Evolutionary conservation across 1,284 basidiomycete species (phyloP).

Genomic region (Ceratobasidium sp.): DNA sequence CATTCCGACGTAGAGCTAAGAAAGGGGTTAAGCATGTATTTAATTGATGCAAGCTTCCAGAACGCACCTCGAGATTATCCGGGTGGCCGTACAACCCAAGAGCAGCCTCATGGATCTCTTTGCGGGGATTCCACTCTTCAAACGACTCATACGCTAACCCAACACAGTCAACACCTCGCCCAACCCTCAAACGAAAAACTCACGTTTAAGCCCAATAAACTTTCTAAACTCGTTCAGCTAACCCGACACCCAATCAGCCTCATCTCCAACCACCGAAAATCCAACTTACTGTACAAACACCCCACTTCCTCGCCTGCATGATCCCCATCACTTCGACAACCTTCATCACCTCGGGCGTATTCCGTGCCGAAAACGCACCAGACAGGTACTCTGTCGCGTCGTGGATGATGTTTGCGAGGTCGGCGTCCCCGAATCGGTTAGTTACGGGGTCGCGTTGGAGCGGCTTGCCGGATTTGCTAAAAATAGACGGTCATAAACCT

Average conservation of each 20-base stretch:
- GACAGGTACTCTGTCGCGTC: constrained; percentile 73
- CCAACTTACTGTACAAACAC: constrained; percentile 72
- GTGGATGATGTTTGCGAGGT: constrained; percentile 73
- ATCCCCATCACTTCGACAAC: constrained; percentile 80
- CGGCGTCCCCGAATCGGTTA: constrained; percentile 70
- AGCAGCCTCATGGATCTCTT: constrained; percentile 71
- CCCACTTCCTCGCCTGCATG: constrained; percentile 75
- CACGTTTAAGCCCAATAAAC: constrained; percentile 65
- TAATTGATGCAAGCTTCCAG: background rate
- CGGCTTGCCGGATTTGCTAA: background rate
- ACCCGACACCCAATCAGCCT: background rate
- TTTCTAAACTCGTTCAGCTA: constrained; percentile 72
- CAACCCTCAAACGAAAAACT: constrained; percentile 44
- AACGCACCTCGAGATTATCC: constrained; percentile 74
- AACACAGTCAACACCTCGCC: background rate
- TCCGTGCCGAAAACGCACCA: constrained; percentile 78
- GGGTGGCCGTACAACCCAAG: constrained; percentile 76
- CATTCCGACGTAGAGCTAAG: constrained; percentile 64
- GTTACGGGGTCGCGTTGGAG: constrained; percentile 23
- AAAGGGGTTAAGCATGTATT: background rate
- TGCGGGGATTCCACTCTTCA: constrained; percentile 77
- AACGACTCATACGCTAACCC: constrained; percentile 67
- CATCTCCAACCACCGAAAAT: background rate
- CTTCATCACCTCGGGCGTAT: constrained; percentile 73
- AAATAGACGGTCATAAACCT: background rate